phyloP scores from a whole-genome alignment of 2,329 filamentous ascomycete species.

The Cryoendolithus antarcticus region DNA sequence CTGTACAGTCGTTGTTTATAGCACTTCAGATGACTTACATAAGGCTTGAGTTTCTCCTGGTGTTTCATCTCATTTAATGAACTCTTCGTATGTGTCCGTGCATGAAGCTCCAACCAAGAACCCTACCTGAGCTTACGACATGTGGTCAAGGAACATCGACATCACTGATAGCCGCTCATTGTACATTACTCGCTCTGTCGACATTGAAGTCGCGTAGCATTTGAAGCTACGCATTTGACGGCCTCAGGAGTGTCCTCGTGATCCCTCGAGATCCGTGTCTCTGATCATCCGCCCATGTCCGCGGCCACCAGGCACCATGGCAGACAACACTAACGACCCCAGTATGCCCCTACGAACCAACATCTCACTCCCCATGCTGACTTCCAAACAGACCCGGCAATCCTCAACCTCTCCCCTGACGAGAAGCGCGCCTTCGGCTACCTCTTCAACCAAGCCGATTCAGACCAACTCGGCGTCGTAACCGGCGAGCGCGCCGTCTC shows the following conservation, averaged over 20 bases:
- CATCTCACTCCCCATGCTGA: slow-evolving; percentile 7
- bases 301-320: slow-evolving; percentile 10
- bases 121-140: too few relatives aligned
- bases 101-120: too few relatives aligned
- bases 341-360: slow-evolving; percentile 1
- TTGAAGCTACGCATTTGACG: not conserved
- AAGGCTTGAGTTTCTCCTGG: too few relatives aligned
- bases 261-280: not conserved
- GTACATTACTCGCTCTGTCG: too few relatives aligned
- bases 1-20: not conserved
- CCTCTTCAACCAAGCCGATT: slow-evolving; percentile 86
- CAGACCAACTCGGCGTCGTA: slow-evolving; percentile 81
- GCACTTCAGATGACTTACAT: too few relatives aligned
- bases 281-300: slow-evolving; percentile 1
- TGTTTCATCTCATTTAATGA: slow-evolving; percentile 33
- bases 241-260: not conserved
- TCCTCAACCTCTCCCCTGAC: slow-evolving; percentile 64
- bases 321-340: slow-evolving; percentile 10
- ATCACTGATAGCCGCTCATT: too few relatives aligned
- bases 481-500: slow-evolving; percentile 93
- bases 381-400: slow-evolving; percentile 16
- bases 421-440: slow-evolving; percentile 91
- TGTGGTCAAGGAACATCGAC: too few relatives aligned
- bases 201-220: too few relatives aligned
- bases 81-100: too few relatives aligned